phyloP scores from a whole-genome alignment of 352 stramenopile genomes.

The Pythium pyrilobum region DNA sequence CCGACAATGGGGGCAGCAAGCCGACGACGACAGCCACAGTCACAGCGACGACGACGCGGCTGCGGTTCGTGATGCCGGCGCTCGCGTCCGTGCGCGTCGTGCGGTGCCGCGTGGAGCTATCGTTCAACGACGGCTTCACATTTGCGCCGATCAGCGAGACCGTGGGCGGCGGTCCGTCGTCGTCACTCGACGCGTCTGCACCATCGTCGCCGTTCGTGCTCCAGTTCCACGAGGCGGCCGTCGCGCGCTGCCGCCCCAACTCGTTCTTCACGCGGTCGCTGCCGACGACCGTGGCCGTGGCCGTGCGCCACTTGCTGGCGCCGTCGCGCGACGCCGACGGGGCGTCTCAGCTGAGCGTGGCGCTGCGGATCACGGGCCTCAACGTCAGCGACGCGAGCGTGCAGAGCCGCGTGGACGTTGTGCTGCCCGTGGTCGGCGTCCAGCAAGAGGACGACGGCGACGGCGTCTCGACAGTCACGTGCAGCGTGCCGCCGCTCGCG shows the following conservation, averaged over 20 bases:
- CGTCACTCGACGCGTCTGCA: not conserved
- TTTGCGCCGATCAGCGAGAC: conserved; percentile 32
- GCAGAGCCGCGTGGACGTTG: conserved; percentile 12
- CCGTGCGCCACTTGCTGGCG: conserved; percentile 28
- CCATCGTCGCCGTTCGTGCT: not conserved
- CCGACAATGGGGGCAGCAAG: no score
- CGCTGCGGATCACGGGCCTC: conserved; percentile 6
- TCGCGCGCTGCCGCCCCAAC: conserved; percentile 42
- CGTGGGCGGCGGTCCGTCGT: no score
- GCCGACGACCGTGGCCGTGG: conserved; percentile 32
- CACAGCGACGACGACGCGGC: not conserved
- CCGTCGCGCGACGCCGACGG: not conserved
- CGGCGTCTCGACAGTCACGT: conserved; percentile 18
- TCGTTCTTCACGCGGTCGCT: conserved; percentile 39
- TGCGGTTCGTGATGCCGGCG: conserved; percentile 26
- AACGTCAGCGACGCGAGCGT: conserved; percentile 4
- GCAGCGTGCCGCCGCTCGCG: conserved; percentile 30
- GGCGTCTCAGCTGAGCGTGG: conserved; percentile 3
- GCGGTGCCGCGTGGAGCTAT: conserved; percentile 44
- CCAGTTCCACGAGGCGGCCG: conserved; percentile 33
- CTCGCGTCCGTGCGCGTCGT: conserved; percentile 20
- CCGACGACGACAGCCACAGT: not conserved
- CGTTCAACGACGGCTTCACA: conserved; percentile 42
- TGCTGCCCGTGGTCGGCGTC: conserved; percentile 24
- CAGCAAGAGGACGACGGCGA: conserved; percentile 1